These are phyloP conservation scores for Russula lepida DNA, from an alignment of 768 basidiomycete genomes.

Conservation along the genomic window DNA sequence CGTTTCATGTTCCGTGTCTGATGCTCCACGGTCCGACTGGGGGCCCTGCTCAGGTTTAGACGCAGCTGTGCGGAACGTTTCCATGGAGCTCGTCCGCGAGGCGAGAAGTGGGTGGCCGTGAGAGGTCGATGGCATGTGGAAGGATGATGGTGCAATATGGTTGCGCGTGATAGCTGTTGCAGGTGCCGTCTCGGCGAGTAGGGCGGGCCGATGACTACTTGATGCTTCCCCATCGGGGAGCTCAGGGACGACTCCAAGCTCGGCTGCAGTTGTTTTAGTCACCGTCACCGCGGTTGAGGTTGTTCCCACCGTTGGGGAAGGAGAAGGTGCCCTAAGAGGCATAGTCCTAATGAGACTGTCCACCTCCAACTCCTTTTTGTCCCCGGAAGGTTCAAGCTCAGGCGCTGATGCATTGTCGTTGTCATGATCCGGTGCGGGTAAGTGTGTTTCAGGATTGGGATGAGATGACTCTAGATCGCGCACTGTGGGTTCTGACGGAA, in stretches of 20 bases:
- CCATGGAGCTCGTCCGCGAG: constrained; percentile 19
- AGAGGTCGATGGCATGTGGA: constrained; percentile 15
- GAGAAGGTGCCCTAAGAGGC: background rate
- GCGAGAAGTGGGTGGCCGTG: background rate
- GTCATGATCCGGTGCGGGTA: background rate
- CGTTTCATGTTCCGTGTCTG: constrained; percentile 9
- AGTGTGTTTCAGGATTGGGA: background rate
- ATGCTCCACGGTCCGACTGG: background rate
- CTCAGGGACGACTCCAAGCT: background rate
- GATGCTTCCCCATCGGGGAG: background rate
- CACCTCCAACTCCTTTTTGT: background rate
- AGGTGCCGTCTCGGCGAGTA: background rate
- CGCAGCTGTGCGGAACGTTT: constrained; percentile 12
- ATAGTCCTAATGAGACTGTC: background rate
- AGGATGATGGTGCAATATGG: constrained; percentile 11
- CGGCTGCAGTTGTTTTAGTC: background rate
- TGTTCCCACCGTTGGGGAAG: constrained; percentile 12
- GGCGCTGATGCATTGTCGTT: background rate
- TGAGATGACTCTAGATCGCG: background rate
- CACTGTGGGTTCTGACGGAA: background rate
- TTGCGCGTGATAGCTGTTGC: background rate
- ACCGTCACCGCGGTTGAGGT: background rate
- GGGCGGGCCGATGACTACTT: background rate
- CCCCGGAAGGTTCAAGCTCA: background rate
- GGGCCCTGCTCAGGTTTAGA: background rate